These are phyloP conservation scores for Komagataella ulmi DNA, from an alignment of 805 yeast genomes.

Conservation along the genomic window DNA sequence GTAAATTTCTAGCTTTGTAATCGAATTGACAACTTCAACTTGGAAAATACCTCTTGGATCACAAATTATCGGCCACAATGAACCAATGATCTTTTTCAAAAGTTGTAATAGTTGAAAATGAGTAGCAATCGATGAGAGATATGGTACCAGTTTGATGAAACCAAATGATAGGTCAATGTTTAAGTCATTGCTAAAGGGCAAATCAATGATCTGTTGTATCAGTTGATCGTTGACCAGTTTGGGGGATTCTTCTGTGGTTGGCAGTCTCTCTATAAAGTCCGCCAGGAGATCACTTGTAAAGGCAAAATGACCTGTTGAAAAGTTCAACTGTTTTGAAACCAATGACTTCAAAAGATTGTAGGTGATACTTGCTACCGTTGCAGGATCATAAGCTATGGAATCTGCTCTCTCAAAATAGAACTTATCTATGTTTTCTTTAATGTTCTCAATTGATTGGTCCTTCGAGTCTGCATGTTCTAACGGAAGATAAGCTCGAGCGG, in stretches of 20 bases:
- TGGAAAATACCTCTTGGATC: slow-evolving; percentile 43
- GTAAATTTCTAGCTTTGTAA: slow-evolving; percentile 48
- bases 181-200: neutral
- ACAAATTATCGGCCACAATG: slow-evolving; percentile 42
- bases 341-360: neutral
- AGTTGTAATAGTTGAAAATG: slow-evolving; percentile 12
- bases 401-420: slow-evolving; percentile 1
- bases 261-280: neutral
- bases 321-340: neutral
- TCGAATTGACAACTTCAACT: slow-evolving; percentile 53
- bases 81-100: slow-evolving; percentile 25
- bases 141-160: neutral
- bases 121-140: neutral
- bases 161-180: neutral
- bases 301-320: neutral
- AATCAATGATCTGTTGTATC: neutral
- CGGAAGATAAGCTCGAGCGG: slow-evolving; percentile 51
- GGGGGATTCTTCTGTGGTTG: neutral
- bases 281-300: neutral
- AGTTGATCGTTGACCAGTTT: neutral
- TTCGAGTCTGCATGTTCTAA: slow-evolving; percentile 24
- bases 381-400: neutral
- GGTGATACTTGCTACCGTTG: neutral
- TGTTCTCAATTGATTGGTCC: slow-evolving; percentile 2
- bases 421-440: slow-evolving; percentile 5